Conservation (phyloP, 148 eudicot genomes). For the Chenopodium quinoa region DNA sequence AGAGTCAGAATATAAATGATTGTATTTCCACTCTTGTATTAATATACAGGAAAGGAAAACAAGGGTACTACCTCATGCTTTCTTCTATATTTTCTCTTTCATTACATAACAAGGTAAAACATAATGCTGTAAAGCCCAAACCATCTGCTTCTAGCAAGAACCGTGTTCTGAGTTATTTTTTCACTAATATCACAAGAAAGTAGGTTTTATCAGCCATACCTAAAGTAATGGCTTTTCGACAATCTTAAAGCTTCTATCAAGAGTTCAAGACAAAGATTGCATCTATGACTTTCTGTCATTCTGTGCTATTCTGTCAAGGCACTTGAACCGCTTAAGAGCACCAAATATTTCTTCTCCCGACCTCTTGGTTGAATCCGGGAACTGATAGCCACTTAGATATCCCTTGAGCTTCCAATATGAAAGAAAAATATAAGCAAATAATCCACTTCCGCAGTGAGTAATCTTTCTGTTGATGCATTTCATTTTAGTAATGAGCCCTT, state of each 20-base stretch:
- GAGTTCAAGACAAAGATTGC: too few species aligned
- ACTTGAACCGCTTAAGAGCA: background rate
- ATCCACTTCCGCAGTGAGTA: background rate
- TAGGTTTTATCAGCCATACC: background rate
- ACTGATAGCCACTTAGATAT: background rate
- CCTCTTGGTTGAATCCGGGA: background rate
- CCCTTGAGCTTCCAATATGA: background rate
- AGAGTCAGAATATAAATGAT: too few species aligned
- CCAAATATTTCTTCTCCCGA: background rate
- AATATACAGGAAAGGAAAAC: background rate
- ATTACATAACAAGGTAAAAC: background rate
- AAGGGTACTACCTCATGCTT: background rate
- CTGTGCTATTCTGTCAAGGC: too few species aligned
- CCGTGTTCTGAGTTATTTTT: background rate
- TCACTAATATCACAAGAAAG: background rate
- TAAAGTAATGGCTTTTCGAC: background rate
- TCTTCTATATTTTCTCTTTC: background rate
- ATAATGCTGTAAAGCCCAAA: background rate
- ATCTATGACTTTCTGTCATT: too few species aligned
- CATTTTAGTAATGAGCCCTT: background rate
- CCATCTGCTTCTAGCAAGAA: background rate
- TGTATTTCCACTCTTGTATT: background rate
- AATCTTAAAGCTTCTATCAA: background rate
- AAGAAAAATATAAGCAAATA: background rate
- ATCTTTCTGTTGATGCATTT: background rate